Percentiles rank a stretch among this genome's conserved stretches.
Evolutionary conservation across 805 yeast genomes (phyloP).

Genomic region (Metschnikowia chrysomelidarum): DNA sequence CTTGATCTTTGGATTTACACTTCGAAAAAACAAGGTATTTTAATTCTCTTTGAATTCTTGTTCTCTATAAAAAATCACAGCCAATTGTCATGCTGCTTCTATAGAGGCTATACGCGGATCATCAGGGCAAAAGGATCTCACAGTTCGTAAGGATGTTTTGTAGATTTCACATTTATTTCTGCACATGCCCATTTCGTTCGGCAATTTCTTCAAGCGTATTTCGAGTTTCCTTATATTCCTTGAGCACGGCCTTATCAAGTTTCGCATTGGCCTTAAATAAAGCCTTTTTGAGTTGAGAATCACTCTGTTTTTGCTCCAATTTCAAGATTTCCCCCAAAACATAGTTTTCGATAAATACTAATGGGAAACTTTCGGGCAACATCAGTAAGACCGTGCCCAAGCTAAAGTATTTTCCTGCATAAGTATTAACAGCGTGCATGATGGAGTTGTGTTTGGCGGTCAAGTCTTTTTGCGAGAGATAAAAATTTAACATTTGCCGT

Average conservation of each 20-base stretch:
- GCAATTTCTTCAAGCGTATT: not conserved
- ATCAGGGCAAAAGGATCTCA: no score
- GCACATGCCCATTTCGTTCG: no score
- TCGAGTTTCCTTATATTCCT: slow-evolving; percentile 19
- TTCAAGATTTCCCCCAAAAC: slow-evolving; percentile 22
- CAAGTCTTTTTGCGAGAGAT: slow-evolving; percentile 14
- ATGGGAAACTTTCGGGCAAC: slow-evolving; percentile 32
- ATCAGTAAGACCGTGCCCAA: slow-evolving; percentile 26
- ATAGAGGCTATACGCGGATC: no score
- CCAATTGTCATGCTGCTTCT: no score
- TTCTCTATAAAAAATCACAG: no score
- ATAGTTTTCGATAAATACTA: slow-evolving; percentile 29
- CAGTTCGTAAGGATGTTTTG: no score
- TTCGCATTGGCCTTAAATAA: slow-evolving; percentile 30
- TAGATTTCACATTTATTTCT: no score
- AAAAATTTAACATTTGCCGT: slow-evolving; percentile 18
- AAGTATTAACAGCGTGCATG: slow-evolving; percentile 27
- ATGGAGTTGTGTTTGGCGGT: slow-evolving; percentile 20
- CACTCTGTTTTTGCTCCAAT: slow-evolving; percentile 20
- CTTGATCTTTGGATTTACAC: no score
- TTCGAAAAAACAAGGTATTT: no score
- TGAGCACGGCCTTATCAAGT: slow-evolving; percentile 20
- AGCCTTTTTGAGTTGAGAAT: slow-evolving; percentile 24
- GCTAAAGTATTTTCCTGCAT: slow-evolving; percentile 22
- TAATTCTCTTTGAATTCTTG: no score